These are phyloP conservation scores for Chlamydomonas reinhardtii DNA, from an alignment of 163 green algal species.

Conservation along the genomic window DNA sequence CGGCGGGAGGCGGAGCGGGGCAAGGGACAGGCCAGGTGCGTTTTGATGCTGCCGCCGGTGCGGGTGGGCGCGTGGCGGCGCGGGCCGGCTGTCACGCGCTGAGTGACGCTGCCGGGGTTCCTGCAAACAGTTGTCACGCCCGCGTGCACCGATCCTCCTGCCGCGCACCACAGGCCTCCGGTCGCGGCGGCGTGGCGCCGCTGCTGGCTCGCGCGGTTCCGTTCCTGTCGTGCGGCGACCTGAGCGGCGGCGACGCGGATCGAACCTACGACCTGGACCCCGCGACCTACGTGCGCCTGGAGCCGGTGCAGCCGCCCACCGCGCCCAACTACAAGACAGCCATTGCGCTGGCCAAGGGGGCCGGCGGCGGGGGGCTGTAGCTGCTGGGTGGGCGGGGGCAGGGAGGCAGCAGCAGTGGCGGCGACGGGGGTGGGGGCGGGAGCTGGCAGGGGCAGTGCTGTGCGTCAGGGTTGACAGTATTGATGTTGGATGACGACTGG, in stretches of 20 bases:
- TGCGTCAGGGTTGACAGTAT: too few species aligned
- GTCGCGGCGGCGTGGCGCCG: neutral
- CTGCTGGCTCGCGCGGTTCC: conserved; percentile 71
- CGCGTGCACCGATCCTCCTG: too few species aligned
- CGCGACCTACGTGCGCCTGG: conserved; percentile 52
- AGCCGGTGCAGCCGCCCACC: conserved; percentile 77
- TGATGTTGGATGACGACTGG: too few species aligned
- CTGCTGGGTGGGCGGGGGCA: too few species aligned
- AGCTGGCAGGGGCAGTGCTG: too few species aligned
- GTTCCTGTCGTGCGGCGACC: conserved; percentile 93
- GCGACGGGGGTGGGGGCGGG: too few species aligned
- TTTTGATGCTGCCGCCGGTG: too few species aligned
- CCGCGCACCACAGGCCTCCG: neutral
- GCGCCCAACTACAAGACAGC: conserved; percentile 73
- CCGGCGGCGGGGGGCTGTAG: neutral
- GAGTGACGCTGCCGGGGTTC: too few species aligned
- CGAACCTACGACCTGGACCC: conserved; percentile 77
- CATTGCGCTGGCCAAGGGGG: conserved; percentile 35
- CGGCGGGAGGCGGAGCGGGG: neutral
- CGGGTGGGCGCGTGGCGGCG: too few species aligned
- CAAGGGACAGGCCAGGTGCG: neutral
- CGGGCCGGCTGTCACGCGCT: too few species aligned
- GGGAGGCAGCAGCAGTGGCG: too few species aligned
- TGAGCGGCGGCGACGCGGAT: conserved; percentile 84
- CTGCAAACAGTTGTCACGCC: too few species aligned